Percentiles rank a stretch among this genome's conserved stretches.
Evolutionary conservation across 2,329 filamentous ascomycete genomes (phyloP).

Genomic region (Paecilomyces dactylethromorphus): DNA sequence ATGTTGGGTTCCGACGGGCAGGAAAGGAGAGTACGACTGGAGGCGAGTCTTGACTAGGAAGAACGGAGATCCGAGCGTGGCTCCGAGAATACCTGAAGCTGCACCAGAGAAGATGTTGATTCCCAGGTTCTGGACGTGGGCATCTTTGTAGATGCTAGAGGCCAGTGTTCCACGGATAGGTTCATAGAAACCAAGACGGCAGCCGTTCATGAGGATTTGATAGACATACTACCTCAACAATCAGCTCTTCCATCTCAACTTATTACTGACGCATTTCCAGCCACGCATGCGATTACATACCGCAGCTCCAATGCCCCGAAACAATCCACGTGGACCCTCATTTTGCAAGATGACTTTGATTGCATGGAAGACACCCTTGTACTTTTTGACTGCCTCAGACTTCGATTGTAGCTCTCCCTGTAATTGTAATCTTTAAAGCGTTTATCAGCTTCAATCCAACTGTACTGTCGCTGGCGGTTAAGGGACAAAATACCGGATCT

Average conservation of each 20-base stretch:
- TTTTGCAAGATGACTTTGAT: constrained; percentile 84
- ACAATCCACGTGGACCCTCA: constrained; percentile 77
- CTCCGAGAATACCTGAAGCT: constrained; percentile 80
- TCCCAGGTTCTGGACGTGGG: constrained; percentile 71
- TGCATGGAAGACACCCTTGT: constrained; percentile 85
- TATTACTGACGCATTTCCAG: constrained; percentile 3
- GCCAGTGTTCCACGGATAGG: constrained; percentile 73
- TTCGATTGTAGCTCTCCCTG: constrained; percentile 92
- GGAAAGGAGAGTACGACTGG: constrained; percentile 86
- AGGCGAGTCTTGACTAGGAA: constrained; percentile 96
- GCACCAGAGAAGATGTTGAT: constrained; percentile 95
- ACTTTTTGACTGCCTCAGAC: constrained; percentile 76
- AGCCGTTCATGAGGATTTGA: constrained; percentile 93
- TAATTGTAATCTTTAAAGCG: constrained; percentile 66
- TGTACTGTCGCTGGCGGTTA: neutral
- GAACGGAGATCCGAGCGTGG: constrained; percentile 88
- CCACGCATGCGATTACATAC: constrained; percentile 30
- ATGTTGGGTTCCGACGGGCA: constrained; percentile 96
- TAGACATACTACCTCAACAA: constrained; percentile 67
- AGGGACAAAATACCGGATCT: constrained; percentile 66
- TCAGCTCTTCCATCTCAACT: neutral
- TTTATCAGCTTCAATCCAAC: neutral
- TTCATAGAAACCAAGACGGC: constrained; percentile 95
- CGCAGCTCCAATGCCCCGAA: constrained; percentile 83
- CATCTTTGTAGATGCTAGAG: constrained; percentile 62